Evolutionary conservation across 371 early-diverging fungal genomes (phyloP), one percentile per base, ranked within the genome.

Genomic region (Mortierella sp.): DNA sequence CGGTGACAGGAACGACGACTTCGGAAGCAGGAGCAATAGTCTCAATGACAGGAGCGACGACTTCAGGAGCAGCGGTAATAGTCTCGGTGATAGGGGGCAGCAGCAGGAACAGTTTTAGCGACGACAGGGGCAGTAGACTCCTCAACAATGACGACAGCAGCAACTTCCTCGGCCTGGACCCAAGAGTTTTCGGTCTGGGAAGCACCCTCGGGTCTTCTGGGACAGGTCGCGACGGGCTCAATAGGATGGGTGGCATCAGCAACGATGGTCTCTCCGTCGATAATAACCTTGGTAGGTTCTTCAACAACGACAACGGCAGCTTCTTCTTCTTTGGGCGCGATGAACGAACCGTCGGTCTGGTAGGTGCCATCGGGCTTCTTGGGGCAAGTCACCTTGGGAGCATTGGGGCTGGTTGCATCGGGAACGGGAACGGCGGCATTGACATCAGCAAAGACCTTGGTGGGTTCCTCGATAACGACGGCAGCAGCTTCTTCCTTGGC

Each of bases 391-490:
- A 53, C 53, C 0, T 26, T 29, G 3, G 53, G 53, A 11, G 3
- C 31, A 31, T 3, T 4, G 1, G 53, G 53, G 6, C 31, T 4
- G 10, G 53, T 53, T 2, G 22, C 64, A 1, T 45, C 68, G 26
- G 64, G 39, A 43, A 22, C 64, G 26, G 58, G 43, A 47, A 47
- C 66, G 11, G 44, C 66, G 44, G 45, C 71, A 45, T 10, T 31
- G 37, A 55, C 66, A 41, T 72, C 66, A 43, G 29, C 66, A 41
- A 14, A 34, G 16, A 43, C 16, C n/a, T 34, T 47, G 22, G n/a
- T n/a, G n/a, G n/a, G n/a, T n/a, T n/a, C n/a, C n/a, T n/a, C n/a
- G n/a, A n/a, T n/a, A n/a, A n/a, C 53, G 14, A n/a, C n/a, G n/a
- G 39, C 44, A n/a, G 40, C 40, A n/a, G n/a, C n/a, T n/a, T n/a